phyloP scores from a whole-genome alignment of 139 green algal genomes.

The Asterochloris erici region DNA sequence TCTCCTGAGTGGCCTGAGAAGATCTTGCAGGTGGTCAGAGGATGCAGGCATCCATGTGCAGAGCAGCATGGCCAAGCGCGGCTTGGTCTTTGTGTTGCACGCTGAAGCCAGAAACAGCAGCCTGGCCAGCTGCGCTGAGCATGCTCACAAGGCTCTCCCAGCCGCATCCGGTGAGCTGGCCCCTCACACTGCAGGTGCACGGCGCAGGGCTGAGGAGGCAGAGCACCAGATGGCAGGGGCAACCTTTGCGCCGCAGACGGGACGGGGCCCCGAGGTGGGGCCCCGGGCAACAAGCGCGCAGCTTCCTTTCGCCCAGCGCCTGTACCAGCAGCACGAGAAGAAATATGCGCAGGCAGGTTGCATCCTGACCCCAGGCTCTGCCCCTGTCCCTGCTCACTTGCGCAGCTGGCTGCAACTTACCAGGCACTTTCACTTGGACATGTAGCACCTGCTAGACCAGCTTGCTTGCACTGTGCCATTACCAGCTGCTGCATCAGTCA shows the following conservation, averaged over 20 bases:
- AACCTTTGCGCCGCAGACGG: conserved; percentile 32
- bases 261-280: conserved; percentile 17
- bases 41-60: too few species aligned
- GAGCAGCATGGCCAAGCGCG: too few species aligned
- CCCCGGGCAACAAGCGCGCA: background rate
- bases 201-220: conserved; percentile 19
- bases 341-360: conserved; percentile 12
- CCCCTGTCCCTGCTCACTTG: background rate
- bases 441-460: background rate
- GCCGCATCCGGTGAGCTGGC: too few species aligned
- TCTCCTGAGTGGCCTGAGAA: too few species aligned
- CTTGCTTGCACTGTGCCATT: background rate
- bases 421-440: background rate
- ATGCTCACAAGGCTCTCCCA: too few species aligned
- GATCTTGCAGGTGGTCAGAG: too few species aligned
- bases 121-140: too few species aligned
- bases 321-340: conserved; percentile 12
- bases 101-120: too few species aligned
- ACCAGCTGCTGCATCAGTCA: background rate
- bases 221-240: conserved; percentile 27
- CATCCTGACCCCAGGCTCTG: too few species aligned
- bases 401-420: background rate
- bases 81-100: too few species aligned
- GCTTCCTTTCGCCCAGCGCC: conserved; percentile 26
- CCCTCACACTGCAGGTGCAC: conserved; percentile 5